Percentiles rank a stretch among this genome's conserved stretches.
phyloP scores from a whole-genome alignment of 768 basidiomycete species.

The Auriscalpium vulgare region DNA sequence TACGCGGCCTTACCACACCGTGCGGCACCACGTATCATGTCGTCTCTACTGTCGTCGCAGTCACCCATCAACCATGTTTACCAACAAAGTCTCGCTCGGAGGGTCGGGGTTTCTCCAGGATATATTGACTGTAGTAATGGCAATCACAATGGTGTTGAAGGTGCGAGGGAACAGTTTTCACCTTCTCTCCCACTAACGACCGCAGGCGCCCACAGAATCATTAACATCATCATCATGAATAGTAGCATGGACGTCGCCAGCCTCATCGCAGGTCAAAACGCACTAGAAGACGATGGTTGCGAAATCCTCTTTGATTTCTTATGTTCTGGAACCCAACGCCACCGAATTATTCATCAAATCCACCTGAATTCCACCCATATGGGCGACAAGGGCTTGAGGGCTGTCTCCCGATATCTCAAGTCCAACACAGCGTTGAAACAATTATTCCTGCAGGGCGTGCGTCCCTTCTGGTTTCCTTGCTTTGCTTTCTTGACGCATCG shows the following conservation, averaged over 20 bases:
- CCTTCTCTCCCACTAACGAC: not conserved
- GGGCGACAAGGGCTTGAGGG: constrained; percentile 44
- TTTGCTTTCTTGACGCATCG: not conserved
- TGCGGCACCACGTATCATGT: no score
- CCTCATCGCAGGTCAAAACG: constrained; percentile 48
- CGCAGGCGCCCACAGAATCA: constrained; percentile 44
- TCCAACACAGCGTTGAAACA: constrained; percentile 38
- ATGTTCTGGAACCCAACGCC: constrained; percentile 36
- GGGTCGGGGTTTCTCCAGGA: not conserved
- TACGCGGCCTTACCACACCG: no score
- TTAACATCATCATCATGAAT: constrained; percentile 38
- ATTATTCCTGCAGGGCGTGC: constrained; percentile 51
- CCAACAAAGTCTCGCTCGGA: no score
- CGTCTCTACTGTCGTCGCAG: no score
- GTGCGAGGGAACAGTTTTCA: not conserved
- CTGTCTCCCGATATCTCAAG: constrained; percentile 44
- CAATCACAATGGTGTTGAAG: not conserved
- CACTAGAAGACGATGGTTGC: constrained; percentile 51
- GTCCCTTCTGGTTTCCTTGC: constrained; percentile 15
- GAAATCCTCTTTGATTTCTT: constrained; percentile 47
- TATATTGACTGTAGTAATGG: not conserved
- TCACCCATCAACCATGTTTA: no score
- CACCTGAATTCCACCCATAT: constrained; percentile 51
- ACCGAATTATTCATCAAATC: constrained; percentile 43
- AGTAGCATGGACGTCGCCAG: constrained; percentile 41